Base-by-base conservation (phyloP, 495 filamentous ascomycete genomes). In the Aspergillus nanangensis region DNA sequence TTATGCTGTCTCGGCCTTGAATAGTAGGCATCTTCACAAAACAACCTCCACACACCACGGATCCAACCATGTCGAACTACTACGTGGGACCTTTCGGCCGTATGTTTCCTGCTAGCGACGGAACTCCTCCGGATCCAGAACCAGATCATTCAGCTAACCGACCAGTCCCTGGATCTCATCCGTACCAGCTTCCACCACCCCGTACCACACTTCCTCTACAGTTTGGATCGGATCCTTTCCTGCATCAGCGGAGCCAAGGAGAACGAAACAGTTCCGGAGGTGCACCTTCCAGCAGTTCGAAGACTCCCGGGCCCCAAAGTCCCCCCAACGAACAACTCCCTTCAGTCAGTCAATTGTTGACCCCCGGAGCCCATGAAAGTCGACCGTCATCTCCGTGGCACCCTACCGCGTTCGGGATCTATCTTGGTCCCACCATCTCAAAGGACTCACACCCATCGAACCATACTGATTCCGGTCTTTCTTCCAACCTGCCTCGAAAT, bases 121-220 rank as follows among this genome's bases (percentile, higher is more conserved):
- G 53, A 25, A 50, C 53, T 41, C 52, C 57, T 41, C 37, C 58
- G 42, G 56, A 58, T 46, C 65, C 60, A 51, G 55, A 63, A 44
- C 51, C 56, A 40, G 58, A 64, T 48, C 56, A 33, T 44, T 37
- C 59, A 57, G 56, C 61, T 62, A 69, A 69, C 52, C 55, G 53
- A 24, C 58, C 57, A 63, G 65, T 59, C 48, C 44, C 65, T 19
- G 65, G 62, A 46, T 54, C 69, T 44, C 54, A 56, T 41, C 69
- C 67, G 45, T 76, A 73, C 51, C 70, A 75, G 52, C 74, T 78
- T 47, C 75, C 75, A 41, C 74, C 72, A 32, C 75, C 74, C 41
- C 69, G 67, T 34, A 51, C 64, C 41, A 65, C 64, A 11, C 51
- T 53, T 14, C 63, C 65, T 42, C 51, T 74, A 34, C 67, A 70